Evolutionary conservation across 1,284 basidiomycete species (phyloP).

Genomic region (Heterobasidion irregulare): DNA sequence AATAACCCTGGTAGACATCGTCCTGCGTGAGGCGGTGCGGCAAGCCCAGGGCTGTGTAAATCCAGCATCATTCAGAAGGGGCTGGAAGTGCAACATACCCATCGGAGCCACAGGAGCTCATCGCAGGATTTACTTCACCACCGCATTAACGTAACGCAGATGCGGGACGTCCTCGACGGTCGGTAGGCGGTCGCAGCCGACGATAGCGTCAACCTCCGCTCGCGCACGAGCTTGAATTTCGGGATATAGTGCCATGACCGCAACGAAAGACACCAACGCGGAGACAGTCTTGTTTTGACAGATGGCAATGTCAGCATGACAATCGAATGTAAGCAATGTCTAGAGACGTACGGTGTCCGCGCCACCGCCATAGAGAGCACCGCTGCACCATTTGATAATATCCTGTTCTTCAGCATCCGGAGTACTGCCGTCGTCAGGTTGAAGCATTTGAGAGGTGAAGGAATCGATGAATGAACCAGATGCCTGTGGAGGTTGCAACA

Average conservation of each 20-base stretch:
- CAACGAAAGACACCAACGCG: slow-evolving; percentile 14
- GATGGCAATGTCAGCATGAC: not conserved
- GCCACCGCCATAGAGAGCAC: slow-evolving; percentile 31
- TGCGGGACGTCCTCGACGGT: slow-evolving; percentile 14
- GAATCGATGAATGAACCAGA: slow-evolving; percentile 24
- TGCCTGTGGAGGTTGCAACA: slow-evolving; percentile 14
- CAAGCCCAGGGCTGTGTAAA: not conserved
- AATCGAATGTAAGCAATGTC: not conserved
- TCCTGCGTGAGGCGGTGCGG: slow-evolving; percentile 12
- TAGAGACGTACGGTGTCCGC: slow-evolving; percentile 31
- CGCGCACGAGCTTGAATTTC: slow-evolving; percentile 19
- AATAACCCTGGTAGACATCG: slow-evolving; percentile 13
- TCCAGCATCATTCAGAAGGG: too few relatives aligned
- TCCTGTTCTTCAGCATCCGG: slow-evolving; percentile 20
- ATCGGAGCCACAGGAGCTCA: slow-evolving; percentile 13
- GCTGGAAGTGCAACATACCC: not conserved
- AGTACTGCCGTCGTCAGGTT: slow-evolving; percentile 15
- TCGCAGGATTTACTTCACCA: slow-evolving; percentile 19
- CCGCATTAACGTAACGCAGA: slow-evolving; percentile 19
- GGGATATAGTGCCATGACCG: slow-evolving; percentile 18
- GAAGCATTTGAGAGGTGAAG: slow-evolving; percentile 27
- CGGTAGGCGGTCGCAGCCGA: slow-evolving; percentile 17
- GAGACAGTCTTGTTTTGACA: slow-evolving; percentile 13
- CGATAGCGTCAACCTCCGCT: slow-evolving; percentile 17
- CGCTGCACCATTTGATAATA: slow-evolving; percentile 23